Evolutionary conservation across 768 basidiomycete species (phyloP).

Genomic region (Panaeolus papilionaceus): DNA sequence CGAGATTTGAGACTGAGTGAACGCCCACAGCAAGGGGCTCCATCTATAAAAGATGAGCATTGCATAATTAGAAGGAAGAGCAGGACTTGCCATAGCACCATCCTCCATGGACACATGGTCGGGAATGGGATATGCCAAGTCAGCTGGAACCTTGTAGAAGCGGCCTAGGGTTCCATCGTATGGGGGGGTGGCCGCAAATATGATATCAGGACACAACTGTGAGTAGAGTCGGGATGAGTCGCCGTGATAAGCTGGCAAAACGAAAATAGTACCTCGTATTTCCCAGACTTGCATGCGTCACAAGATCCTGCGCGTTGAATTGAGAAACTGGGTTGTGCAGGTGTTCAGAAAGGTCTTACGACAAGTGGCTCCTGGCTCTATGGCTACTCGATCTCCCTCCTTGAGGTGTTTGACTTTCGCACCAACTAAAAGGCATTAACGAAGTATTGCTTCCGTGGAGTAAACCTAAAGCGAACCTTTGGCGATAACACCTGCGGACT

Average conservation of each 20-base stretch:
- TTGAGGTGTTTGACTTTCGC: slow-evolving; percentile 76
- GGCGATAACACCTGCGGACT: slow-evolving; percentile 81
- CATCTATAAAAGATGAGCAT: slow-evolving; percentile 56
- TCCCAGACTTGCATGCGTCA: slow-evolving; percentile 82
- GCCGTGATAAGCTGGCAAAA: background rate
- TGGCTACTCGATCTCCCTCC: slow-evolving; percentile 85
- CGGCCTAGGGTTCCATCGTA: slow-evolving; percentile 88
- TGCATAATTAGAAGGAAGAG: background rate
- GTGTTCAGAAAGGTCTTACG: slow-evolving; percentile 39
- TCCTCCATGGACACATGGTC: slow-evolving; percentile 89
- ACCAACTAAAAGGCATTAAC: slow-evolving; percentile 58
- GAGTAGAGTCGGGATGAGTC: background rate
- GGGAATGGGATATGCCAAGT: slow-evolving; percentile 85
- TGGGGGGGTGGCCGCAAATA: slow-evolving; percentile 94
- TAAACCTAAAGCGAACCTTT: slow-evolving; percentile 51
- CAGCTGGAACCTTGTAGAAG: slow-evolving; percentile 86
- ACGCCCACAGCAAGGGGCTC: slow-evolving; percentile 94
- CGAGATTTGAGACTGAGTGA: slow-evolving; percentile 85
- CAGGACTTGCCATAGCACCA: slow-evolving; percentile 80
- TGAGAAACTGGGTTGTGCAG: slow-evolving; percentile 8
- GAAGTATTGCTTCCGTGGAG: slow-evolving; percentile 1
- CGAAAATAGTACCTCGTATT: slow-evolving; percentile 68
- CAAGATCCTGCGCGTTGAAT: slow-evolving; percentile 54
- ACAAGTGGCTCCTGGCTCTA: slow-evolving; percentile 92
- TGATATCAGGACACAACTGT: slow-evolving; percentile 82